A percentile compares a stretch with the other conserved stretches of the same genome.
Evolutionary conservation across 2,329 filamentous ascomycete species (phyloP).

Genomic region (Xylaria hypoxylon): DNA sequence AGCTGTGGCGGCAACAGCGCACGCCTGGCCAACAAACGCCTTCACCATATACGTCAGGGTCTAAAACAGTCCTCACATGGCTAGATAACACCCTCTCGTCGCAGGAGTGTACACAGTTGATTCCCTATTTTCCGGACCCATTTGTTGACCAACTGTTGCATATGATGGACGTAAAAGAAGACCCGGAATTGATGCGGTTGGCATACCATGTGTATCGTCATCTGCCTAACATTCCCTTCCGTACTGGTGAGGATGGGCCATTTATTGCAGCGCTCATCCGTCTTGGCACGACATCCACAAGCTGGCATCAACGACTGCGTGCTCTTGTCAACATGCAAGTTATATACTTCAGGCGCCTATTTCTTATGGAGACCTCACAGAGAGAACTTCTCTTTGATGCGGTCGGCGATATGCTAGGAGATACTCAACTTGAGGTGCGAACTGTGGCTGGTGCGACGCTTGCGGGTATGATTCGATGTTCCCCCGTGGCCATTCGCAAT

Average conservation of each 20-base stretch:
- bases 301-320: constrained; percentile 95
- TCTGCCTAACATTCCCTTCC: constrained; percentile 93
- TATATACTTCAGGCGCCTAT: constrained; percentile 95
- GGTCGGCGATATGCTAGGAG: constrained; percentile 94
- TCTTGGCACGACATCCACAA: constrained; percentile 84
- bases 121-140: constrained; percentile 88
- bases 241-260: constrained; percentile 82
- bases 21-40: constrained; percentile 90
- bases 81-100: constrained; percentile 91
- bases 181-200: constrained; percentile 91
- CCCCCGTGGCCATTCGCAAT: constrained; percentile 81
- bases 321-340: constrained; percentile 99
- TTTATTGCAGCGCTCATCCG: constrained; percentile 89
- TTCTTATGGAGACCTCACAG: constrained; percentile 80
- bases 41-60: constrained; percentile 93
- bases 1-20: constrained; percentile 88
- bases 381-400: constrained; percentile 87
- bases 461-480: constrained; percentile 98
- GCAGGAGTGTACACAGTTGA: constrained; percentile 90
- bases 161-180: constrained; percentile 99
- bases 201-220: constrained; percentile 98
- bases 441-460: constrained; percentile 92
- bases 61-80: constrained; percentile 96
- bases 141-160: constrained; percentile 95
- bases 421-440: constrained; percentile 92